phyloP scores from a whole-genome alignment of 2,329 filamentous ascomycete species.

The Tympanopsis confertula region DNA sequence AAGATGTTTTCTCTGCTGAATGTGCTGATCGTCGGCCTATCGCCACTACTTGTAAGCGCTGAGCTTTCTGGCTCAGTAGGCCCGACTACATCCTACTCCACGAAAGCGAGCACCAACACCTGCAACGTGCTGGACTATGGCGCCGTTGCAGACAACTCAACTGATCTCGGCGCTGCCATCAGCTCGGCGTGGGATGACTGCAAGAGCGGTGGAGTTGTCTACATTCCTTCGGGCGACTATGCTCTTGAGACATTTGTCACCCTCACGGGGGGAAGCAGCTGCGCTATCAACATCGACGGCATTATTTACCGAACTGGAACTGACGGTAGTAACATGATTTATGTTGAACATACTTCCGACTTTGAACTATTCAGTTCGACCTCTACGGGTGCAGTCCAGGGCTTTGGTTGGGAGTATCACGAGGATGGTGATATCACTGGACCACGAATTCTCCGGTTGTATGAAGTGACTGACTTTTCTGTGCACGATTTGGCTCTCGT shows the following conservation, averaged over 20 bases:
- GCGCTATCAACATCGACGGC: conserved; percentile 39
- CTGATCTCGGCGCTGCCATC: conserved; percentile 34
- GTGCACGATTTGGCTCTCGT: conserved; percentile 35
- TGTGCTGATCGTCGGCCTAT: too few relatives aligned
- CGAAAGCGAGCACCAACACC: conserved; percentile 31
- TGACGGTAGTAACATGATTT: conserved; percentile 38
- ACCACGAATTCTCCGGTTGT: conserved; percentile 30
- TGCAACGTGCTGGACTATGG: conserved; percentile 39
- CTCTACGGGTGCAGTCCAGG: conserved; percentile 37
- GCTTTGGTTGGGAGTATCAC: conserved; percentile 36
- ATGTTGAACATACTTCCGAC: conserved; percentile 32
- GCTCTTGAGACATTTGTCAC: conserved; percentile 35
- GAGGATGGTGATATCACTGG: conserved; percentile 23
- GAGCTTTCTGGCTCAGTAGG: conserved; percentile 27
- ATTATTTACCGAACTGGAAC: conserved; percentile 37
- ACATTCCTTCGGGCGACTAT: conserved; percentile 35
- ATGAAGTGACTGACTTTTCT: conserved; percentile 30
- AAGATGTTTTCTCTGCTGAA: too few relatives aligned
- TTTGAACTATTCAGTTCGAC: conserved; percentile 41
- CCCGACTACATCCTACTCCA: conserved; percentile 22
- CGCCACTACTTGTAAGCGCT: conserved; percentile 13
- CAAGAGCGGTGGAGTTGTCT: conserved; percentile 33
- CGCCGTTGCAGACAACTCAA: conserved; percentile 33
- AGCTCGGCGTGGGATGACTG: conserved; percentile 33
- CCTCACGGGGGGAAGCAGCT: conserved; percentile 30